Conservation (phyloP, 73 alveolate genomes). For the Symbiodinium pilosum region DNA sequence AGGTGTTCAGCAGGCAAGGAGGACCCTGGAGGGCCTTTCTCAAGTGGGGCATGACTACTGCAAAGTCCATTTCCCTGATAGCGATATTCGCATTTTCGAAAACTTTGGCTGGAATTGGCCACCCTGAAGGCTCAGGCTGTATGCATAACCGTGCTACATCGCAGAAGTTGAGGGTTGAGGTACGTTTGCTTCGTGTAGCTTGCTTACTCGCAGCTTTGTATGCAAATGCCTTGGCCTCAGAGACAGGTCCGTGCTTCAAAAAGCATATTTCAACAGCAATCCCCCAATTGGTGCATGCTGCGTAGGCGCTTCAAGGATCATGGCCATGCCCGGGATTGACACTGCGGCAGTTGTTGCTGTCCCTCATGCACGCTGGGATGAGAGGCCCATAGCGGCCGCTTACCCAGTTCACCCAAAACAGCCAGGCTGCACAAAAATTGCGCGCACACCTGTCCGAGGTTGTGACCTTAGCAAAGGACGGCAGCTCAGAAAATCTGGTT, state of each 20-base stretch:
- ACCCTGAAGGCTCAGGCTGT: too few species aligned
- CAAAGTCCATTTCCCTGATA: too few species aligned
- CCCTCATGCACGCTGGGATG: slow-evolving; percentile 78
- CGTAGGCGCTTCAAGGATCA: slow-evolving; percentile 19
- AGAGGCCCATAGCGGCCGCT: slow-evolving; percentile 61
- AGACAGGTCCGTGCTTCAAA: neutral
- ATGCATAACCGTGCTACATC: too few species aligned
- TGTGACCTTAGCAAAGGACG: slow-evolving; percentile 36
- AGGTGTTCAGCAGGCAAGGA: too few species aligned
- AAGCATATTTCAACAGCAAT: neutral
- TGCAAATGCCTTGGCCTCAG: neutral
- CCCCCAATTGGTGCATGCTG: neutral
- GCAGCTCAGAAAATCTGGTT: neutral
- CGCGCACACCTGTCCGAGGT: slow-evolving; percentile 1
- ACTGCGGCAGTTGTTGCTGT: slow-evolving; percentile 62
- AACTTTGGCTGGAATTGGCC: too few species aligned
- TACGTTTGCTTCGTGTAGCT: too few species aligned
- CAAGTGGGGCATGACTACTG: too few species aligned
- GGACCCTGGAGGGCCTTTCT: too few species aligned
- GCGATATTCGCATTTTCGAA: too few species aligned
- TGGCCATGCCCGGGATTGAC: slow-evolving; percentile 32
- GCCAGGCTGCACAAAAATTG: neutral
- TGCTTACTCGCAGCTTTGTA: too few species aligned
- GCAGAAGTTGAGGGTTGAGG: too few species aligned
- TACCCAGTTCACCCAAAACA: neutral